Percentiles rank a stretch among this genome's conserved stretches.
These are phyloP conservation scores for Amanita rimosa DNA, from an alignment of 768 basidiomycete genomes.

Conservation along the genomic window DNA sequence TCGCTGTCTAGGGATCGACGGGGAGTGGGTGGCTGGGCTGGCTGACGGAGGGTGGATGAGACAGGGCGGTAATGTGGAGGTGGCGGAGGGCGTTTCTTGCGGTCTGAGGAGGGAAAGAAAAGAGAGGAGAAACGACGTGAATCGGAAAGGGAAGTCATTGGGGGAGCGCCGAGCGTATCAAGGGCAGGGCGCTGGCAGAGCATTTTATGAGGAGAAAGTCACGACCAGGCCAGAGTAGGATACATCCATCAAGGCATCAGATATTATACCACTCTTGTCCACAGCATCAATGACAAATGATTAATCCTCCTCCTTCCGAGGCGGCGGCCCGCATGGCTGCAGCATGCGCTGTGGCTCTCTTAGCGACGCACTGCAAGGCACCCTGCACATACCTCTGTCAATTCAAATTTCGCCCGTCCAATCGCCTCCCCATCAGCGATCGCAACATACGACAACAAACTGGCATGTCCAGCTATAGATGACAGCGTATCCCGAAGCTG, in stretches of 20 bases:
- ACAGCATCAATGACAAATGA: slow-evolving; percentile 1
- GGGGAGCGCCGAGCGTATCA: background rate
- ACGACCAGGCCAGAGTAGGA: background rate
- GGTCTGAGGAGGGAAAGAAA: background rate
- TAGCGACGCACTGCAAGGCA: background rate
- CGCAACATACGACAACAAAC: slow-evolving; percentile 76
- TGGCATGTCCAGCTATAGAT: slow-evolving; percentile 86
- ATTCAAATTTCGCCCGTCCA: slow-evolving; percentile 34
- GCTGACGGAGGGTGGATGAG: slow-evolving; percentile 22
- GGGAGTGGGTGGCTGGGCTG: slow-evolving; percentile 1
- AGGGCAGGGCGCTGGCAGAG: background rate
- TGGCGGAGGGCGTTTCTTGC: slow-evolving; percentile 7
- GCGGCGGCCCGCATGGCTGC: slow-evolving; percentile 89
- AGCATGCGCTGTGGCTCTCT: slow-evolving; percentile 62
- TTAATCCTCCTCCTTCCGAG: slow-evolving; percentile 77
- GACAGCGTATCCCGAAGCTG: slow-evolving; percentile 95
- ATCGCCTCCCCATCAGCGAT: slow-evolving; percentile 93
- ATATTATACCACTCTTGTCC: background rate
- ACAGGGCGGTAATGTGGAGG: slow-evolving; percentile 28
- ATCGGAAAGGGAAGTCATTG: background rate
- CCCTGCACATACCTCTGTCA: slow-evolving; percentile 6
- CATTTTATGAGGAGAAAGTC: background rate
- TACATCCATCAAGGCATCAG: background rate
- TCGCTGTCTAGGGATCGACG: background rate
- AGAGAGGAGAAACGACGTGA: background rate